Conservation (phyloP, 2,329 filamentous ascomycete genomes). For the Beauveria caledonica region DNA sequence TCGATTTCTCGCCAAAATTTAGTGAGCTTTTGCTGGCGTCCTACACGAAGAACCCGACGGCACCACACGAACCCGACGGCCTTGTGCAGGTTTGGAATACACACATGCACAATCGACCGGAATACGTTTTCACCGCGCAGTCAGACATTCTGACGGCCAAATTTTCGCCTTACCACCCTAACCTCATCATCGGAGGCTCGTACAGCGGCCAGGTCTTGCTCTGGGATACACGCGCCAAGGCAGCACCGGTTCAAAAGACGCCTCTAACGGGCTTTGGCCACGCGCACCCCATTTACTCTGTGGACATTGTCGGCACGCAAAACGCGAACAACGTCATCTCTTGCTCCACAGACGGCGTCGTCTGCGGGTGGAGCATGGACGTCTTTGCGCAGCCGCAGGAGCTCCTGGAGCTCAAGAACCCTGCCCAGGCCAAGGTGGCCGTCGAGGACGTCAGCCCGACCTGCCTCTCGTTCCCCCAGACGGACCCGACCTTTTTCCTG, state of each 20-base stretch:
- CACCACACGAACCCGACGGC: constrained; percentile 87
- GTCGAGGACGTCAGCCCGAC: constrained; percentile 93
- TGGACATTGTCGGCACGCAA: constrained; percentile 93
- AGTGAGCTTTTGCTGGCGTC: constrained; percentile 87
- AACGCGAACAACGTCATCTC: constrained; percentile 99
- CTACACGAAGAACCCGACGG: constrained; percentile 95
- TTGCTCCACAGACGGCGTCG: constrained; percentile 90
- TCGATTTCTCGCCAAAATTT: constrained; percentile 94
- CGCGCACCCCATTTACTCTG: constrained; percentile 90
- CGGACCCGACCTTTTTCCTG: constrained; percentile 95
- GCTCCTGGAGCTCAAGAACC: constrained; percentile 78
- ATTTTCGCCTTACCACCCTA: constrained; percentile 98
- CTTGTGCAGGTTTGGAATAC: constrained; percentile 96
- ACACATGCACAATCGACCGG: constrained; percentile 86
- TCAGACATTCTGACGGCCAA: constrained; percentile 93
- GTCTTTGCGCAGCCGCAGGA: constrained; percentile 97
- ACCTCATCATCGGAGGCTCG: constrained; percentile 88
- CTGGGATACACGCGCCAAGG: constrained; percentile 90
- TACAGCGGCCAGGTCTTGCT: constrained; percentile 95
- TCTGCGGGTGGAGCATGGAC: constrained; percentile 95
- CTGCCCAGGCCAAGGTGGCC: constrained; percentile 63
- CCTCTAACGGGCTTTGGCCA: constrained; percentile 91
- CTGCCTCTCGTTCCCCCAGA: constrained; percentile 87
- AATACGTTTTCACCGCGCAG: constrained; percentile 94
- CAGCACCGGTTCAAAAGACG: constrained; percentile 88